These are phyloP conservation scores for Paulownia fortunei DNA, from an alignment of 257 asterid species.

Conservation along the genomic window DNA sequence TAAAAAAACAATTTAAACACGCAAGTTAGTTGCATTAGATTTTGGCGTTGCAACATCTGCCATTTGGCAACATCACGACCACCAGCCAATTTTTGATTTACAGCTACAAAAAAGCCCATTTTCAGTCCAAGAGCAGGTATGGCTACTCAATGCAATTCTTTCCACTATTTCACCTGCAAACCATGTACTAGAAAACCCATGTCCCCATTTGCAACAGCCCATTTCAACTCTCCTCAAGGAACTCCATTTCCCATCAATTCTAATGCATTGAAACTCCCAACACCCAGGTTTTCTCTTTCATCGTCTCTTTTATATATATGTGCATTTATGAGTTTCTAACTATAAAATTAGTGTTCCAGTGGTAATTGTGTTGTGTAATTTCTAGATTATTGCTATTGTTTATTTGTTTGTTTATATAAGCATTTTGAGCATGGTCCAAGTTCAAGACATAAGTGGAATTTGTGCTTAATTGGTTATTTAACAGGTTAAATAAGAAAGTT, in stretches of 20 bases:
- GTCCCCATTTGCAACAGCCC: slow-evolving; percentile 40
- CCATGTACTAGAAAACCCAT: slow-evolving; percentile 41
- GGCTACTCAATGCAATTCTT: slow-evolving; percentile 60
- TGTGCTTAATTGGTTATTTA: slow-evolving; percentile 24
- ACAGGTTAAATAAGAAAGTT: slow-evolving; percentile 50
- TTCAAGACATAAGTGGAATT: slow-evolving; percentile 16
- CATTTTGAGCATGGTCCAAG: neutral
- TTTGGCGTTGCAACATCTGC: slow-evolving; percentile 26
- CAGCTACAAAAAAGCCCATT: neutral
- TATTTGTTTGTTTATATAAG: neutral
- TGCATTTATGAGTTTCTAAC: neutral
- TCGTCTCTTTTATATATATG: neutral
- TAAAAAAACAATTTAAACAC: neutral
- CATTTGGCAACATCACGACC: slow-evolving; percentile 45
- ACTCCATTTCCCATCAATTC: slow-evolving; percentile 38
- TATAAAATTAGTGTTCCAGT: neutral
- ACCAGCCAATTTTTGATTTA: neutral
- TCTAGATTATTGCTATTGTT: neutral
- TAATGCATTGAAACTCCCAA: slow-evolving; percentile 48
- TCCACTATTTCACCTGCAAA: slow-evolving; percentile 46
- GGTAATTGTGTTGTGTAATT: neutral
- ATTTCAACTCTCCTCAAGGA: slow-evolving; percentile 34
- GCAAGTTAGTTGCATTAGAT: neutral
- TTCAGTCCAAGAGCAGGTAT: slow-evolving; percentile 34
- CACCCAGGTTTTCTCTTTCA: slow-evolving; percentile 42